Conservation (phyloP, 441 rosid species). For the Metrosideros polymorpha region DNA sequence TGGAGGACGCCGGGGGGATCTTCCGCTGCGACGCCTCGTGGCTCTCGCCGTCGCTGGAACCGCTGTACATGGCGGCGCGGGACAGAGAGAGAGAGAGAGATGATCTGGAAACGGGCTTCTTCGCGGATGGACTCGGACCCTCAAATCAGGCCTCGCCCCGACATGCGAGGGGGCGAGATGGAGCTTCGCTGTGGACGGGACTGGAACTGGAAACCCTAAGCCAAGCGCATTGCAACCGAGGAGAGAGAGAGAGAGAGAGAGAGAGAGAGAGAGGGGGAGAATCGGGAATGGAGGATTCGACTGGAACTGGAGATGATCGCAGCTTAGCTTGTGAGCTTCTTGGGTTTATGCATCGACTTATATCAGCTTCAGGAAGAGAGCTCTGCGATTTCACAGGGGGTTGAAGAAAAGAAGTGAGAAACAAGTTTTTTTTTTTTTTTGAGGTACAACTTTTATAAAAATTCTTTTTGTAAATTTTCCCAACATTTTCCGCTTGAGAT, state of each 20-base stretch:
- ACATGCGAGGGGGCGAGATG: neutral
- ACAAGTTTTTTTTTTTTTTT: neutral
- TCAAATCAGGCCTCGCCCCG: neutral
- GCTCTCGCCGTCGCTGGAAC: constrained; percentile 93
- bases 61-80: constrained; percentile 59
- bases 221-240: neutral
- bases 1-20: constrained; percentile 90
- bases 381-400: neutral
- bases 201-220: neutral
- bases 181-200: neutral
- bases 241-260: neutral
- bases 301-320: neutral
- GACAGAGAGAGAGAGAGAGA: too few relatives aligned
- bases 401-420: neutral
- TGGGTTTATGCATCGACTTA: neutral
- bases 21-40: constrained; percentile 75
- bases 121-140: neutral
- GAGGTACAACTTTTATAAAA: neutral
- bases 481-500: neutral
- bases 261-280: neutral
- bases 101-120: too few relatives aligned
- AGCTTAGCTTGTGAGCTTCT: neutral
- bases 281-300: neutral
- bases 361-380: too few relatives aligned
- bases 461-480: neutral